Evolutionary conservation across 2,329 filamentous ascomycete genomes (phyloP).

Genomic region (Leptographium wingfieldii): DNA sequence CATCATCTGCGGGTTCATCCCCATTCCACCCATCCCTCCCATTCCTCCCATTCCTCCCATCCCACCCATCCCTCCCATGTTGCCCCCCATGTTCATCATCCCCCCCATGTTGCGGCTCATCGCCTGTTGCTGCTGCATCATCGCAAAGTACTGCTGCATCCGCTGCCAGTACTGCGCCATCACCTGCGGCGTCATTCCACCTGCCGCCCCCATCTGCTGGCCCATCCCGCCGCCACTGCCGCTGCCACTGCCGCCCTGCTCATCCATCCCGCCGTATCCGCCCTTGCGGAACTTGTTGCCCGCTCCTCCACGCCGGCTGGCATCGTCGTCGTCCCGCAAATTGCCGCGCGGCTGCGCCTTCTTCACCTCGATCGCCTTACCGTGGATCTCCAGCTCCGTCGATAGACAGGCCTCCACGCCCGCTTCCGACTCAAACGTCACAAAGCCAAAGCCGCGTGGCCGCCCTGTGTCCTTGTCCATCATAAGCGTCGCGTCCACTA

Average conservation of each 20-base stretch:
- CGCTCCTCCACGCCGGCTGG: conserved; percentile 41
- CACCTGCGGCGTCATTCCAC: conserved; percentile 83
- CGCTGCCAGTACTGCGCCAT: conserved; percentile 98
- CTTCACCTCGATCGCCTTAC: conserved; percentile 96
- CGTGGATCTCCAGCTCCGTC: conserved; percentile 77
- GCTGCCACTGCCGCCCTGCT: conserved; percentile 19
- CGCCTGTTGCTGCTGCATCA: conserved; percentile 90
- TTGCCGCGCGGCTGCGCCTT: conserved; percentile 94
- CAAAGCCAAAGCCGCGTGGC: conserved; percentile 91
- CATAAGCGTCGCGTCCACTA: conserved; percentile 96
- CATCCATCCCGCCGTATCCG: conserved; percentile 23
- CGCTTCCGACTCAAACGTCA: conserved; percentile 92
- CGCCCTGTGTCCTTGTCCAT: conserved; percentile 99
- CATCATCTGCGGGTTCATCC: conserved; percentile 62
- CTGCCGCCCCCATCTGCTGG: conserved; percentile 26
- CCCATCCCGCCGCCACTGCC: conserved; percentile 9
- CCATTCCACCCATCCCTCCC: conserved; percentile 7
- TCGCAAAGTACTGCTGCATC: conserved; percentile 93
- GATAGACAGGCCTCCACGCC: conserved; percentile 87
- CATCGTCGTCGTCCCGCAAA: conserved; percentile 77
- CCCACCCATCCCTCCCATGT: conserved; percentile 17
- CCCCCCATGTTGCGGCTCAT: conserved; percentile 60
- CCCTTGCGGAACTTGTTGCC: conserved; percentile 42
- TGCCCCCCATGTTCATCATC: conserved; percentile 37
- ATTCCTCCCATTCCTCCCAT: conserved; percentile 28